Evolutionary conservation across 208 protist species (phyloP), one percentile per base, ranked within the genome.

Genomic region (Phytomonas serpens): DNA sequence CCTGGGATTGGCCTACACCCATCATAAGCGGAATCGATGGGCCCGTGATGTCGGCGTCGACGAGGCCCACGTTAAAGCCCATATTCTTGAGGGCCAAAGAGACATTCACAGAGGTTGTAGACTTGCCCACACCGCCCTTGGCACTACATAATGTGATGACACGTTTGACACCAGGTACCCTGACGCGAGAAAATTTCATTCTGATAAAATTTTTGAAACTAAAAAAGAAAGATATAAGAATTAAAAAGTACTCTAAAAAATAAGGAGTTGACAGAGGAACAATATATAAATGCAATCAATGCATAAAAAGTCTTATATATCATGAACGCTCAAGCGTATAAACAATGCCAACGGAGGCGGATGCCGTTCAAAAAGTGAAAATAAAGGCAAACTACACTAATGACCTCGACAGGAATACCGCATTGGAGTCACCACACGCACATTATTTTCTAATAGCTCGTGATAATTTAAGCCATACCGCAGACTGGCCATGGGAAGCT

Each of bases 121-220:
- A 93, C 79, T 98, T 98, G 6, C 95, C 95, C 47, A 98, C 95
- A n/a, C 95, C 95, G 51, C 95, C 95, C 77, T 98, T 98, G 57
- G 88, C 92, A 66, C 90, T 97, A 36, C 88, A 94, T 27, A 97
- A 70, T 30, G 89, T 94, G 68, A 97, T 81, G 33, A 96, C 86
- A 52, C 92, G 75, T 73, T 88, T 85, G 4, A 94, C 67, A 40
- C 92, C 92, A 3, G 88, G 88, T 65, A 96, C 86, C 0, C 73
- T 77, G 3, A 95, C 86, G 63, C 90, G 84, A 9, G 86, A 92
- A 65, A 95, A 95, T 69, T 78, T 74, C 79, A 82, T 64, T 29
- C 61, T 69, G 27, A 51, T 63, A 16, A 11, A 64, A n/a, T n/a
- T 67, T 51, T 67, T 6, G 6, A 67, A 51, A 47, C 63, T 23